phyloP scores from a whole-genome alignment of 805 yeast species.

The Wickerhamiella nectarea region DNA sequence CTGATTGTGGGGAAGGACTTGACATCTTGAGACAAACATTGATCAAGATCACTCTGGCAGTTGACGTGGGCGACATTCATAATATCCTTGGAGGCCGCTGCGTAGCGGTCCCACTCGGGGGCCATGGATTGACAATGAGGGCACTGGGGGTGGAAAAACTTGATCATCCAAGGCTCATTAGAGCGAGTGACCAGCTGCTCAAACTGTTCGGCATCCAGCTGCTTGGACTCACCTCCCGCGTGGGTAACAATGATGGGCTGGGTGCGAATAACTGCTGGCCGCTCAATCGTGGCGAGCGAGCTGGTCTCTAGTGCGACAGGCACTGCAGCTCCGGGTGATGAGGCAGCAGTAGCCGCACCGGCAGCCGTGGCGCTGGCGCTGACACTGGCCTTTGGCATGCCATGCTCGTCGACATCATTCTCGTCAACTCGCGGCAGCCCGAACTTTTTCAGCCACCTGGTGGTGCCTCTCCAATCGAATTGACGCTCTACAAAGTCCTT shows the following conservation, averaged over 20 bases:
- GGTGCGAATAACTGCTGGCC: conserved; percentile 1
- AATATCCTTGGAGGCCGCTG: conserved; percentile 19
- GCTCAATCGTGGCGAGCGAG: neutral
- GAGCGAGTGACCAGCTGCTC: conserved; percentile 20
- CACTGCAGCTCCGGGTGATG: neutral
- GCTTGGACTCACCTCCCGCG: conserved; percentile 25
- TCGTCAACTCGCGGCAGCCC: neutral
- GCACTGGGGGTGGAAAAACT: conserved; percentile 31
- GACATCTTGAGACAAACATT: conserved; percentile 27
- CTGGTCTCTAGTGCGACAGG: neutral
- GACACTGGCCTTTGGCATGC: neutral
- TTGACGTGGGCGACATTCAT: conserved; percentile 31
- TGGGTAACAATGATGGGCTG: conserved; percentile 4
- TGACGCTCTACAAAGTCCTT: conserved; percentile 6
- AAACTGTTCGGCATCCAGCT: conserved; percentile 22
- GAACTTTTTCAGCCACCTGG: conserved; percentile 5
- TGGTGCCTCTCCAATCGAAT: conserved; percentile 11
- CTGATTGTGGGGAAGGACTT: conserved; percentile 17
- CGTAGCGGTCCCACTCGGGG: conserved; percentile 28
- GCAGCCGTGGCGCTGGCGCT: neutral
- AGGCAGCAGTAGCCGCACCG: neutral
- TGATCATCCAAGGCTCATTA: conserved; percentile 30
- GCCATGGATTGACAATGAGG: conserved; percentile 28
- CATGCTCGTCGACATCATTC: neutral
- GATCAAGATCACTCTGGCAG: conserved; percentile 25